A percentile compares a stretch with the other conserved stretches of the same genome.
Evolutionary conservation across 768 basidiomycete genomes (phyloP).

Genomic region (Kwoniella mangroviensis): DNA sequence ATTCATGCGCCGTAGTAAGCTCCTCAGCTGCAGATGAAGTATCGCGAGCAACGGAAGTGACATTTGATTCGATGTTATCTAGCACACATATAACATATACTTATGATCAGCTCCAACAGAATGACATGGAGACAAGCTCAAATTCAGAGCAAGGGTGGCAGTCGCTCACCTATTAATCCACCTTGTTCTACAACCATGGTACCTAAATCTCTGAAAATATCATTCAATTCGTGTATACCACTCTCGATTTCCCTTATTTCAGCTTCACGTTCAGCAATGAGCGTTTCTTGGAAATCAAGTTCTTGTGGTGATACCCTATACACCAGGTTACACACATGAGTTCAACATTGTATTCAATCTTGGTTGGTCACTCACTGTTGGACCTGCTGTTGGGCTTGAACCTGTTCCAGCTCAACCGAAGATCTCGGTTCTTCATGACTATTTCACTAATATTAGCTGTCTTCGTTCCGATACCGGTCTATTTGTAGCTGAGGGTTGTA

Average conservation of each 20-base stretch:
- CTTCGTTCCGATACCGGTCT: background rate
- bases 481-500: background rate
- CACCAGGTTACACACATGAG: too few species aligned
- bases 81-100: background rate
- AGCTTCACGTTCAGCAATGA: slow-evolving; percentile 89
- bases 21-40: slow-evolving; percentile 83
- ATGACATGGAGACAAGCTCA: too few species aligned
- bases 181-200: slow-evolving; percentile 94
- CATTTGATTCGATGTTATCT: slow-evolving; percentile 96
- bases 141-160: too few species aligned
- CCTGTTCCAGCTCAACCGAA: slow-evolving; percentile 54
- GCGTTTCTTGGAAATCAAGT: slow-evolving; percentile 91
- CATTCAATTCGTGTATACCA: slow-evolving; percentile 92
- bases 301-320: slow-evolving; percentile 62
- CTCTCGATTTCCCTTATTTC: slow-evolving; percentile 97
- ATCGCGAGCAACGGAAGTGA: slow-evolving; percentile 81
- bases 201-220: slow-evolving; percentile 95
- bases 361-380: slow-evolving; percentile 36
- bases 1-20: slow-evolving; percentile 83
- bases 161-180: slow-evolving; percentile 86
- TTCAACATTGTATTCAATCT: too few species aligned
- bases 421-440: slow-evolving; percentile 38
- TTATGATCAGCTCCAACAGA: too few species aligned
- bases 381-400: slow-evolving; percentile 51
- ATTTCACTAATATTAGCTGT: background rate